These are phyloP conservation scores for Plantago ovata DNA, from an alignment of 257 asterid genomes.

Conservation along the genomic window DNA sequence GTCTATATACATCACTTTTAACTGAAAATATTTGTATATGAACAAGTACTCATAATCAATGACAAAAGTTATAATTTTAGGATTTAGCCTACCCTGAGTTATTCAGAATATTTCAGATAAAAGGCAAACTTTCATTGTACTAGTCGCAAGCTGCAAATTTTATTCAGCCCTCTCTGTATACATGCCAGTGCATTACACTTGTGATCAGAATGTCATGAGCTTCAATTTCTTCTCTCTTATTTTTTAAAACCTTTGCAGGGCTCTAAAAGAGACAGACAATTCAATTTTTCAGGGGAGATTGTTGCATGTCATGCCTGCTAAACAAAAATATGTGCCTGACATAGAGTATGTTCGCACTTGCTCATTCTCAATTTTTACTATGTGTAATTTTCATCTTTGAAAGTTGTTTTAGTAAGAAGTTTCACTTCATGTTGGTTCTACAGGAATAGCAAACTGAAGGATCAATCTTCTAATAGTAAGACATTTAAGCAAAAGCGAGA, in stretches of 20 bases:
- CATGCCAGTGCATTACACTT: background rate
- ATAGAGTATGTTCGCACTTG: background rate
- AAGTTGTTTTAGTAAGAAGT: conserved; percentile 8
- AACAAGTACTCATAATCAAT: background rate
- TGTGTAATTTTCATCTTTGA: conserved; percentile 1
- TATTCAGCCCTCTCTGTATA: too few relatives aligned
- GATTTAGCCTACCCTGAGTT: conserved; percentile 4
- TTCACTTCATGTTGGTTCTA: conserved; percentile 14
- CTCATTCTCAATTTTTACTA: conserved; percentile 8
- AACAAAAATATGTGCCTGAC: conserved; percentile 43
- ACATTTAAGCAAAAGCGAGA: conserved; percentile 64
- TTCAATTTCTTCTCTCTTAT: background rate
- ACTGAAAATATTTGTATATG: background rate
- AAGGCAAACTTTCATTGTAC: background rate
- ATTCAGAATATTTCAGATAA: too few relatives aligned
- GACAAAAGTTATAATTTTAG: background rate
- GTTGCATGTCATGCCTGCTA: conserved; percentile 86
- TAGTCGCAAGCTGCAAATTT: too few relatives aligned
- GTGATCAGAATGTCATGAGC: background rate
- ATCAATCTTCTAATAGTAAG: conserved; percentile 35
- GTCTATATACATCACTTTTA: too few relatives aligned
- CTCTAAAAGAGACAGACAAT: conserved; percentile 70
- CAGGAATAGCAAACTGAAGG: conserved; percentile 39
- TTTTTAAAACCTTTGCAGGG: conserved; percentile 46
- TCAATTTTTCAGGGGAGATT: conserved; percentile 91